Evolutionary conservation across 345 rosid species (phyloP).

Genomic region (Pugionium dolabratum): DNA sequence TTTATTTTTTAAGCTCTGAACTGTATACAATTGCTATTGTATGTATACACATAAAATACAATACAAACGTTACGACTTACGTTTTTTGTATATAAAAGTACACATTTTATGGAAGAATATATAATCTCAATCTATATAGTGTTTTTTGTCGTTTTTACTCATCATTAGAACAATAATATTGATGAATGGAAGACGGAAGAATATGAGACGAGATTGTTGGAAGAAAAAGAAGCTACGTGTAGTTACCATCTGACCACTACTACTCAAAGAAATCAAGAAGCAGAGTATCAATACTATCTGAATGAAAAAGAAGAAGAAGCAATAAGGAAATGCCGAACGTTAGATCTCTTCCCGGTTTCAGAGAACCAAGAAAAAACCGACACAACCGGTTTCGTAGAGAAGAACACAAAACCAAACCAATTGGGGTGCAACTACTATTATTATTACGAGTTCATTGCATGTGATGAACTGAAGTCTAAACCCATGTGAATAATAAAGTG

Average conservation of each 20-base stretch:
- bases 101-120: too few species aligned
- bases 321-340: conserved; percentile 43
- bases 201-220: neutral
- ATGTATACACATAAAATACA: too few species aligned
- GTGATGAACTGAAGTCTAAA: conserved; percentile 48
- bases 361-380: conserved; percentile 30
- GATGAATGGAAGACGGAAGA: conserved; percentile 34
- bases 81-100: too few species aligned
- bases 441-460: conserved; percentile 63
- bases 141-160: too few species aligned
- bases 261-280: conserved; percentile 23
- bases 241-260: conserved; percentile 15
- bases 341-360: conserved; percentile 55
- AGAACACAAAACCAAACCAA: conserved; percentile 36
- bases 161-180: neutral
- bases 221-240: conserved; percentile 25
- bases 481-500: conserved; percentile 57
- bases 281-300: conserved; percentile 17
- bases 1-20: neutral
- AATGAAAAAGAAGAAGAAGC: conserved; percentile 33
- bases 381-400: conserved; percentile 29
- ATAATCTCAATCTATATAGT: too few species aligned
- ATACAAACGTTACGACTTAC: too few species aligned
- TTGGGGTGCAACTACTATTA: conserved; percentile 40
- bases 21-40: too few species aligned